A percentile compares a stretch with the other conserved stretches of the same genome.
Evolutionary conservation across 2,329 filamentous ascomycete species (phyloP).

Genomic region (Sporothrix inflata): DNA sequence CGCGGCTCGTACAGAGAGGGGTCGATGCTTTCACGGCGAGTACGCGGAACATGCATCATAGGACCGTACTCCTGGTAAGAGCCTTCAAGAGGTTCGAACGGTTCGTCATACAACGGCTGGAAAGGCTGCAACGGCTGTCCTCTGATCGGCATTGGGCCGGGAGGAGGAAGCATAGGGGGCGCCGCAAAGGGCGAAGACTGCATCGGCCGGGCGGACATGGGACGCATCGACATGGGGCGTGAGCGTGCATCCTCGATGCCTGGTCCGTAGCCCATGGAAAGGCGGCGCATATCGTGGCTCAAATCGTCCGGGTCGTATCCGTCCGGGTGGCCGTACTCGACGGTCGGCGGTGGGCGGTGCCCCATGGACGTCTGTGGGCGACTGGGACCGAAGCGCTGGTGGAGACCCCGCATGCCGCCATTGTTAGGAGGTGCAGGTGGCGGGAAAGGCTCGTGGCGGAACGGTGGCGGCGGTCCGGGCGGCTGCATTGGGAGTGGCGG

Average conservation of each 20-base stretch:
- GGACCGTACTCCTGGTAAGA: conserved; percentile 47
- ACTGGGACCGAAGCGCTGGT: conserved; percentile 34
- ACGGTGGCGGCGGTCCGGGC: not conserved
- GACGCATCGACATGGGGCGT: conserved; percentile 50
- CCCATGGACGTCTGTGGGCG: conserved; percentile 48
- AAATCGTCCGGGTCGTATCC: conserved; percentile 48
- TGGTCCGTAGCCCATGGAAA: conserved; percentile 47
- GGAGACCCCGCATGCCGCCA: conserved; percentile 30
- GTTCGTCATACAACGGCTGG: conserved; percentile 42
- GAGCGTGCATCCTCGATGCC: conserved; percentile 51
- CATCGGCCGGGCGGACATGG: conserved; percentile 47
- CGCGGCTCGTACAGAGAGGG: conserved; percentile 47
- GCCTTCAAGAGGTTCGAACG: conserved; percentile 39
- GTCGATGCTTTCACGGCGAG: conserved; percentile 42
- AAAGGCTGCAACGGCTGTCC: not conserved
- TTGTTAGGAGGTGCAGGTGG: not conserved
- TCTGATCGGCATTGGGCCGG: not conserved
- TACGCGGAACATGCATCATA: conserved; percentile 30
- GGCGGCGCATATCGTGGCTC: conserved; percentile 43
- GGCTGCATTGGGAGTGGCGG: conserved; percentile 8
- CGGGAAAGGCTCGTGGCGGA: not conserved
- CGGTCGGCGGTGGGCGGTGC: conserved; percentile 37
- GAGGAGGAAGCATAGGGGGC: conserved; percentile 34
- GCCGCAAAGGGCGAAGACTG: conserved; percentile 38
- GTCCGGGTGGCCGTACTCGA: conserved; percentile 43